Evolutionary conservation across 2,329 filamentous ascomycete genomes (phyloP).

Genomic region (Colletotrichum destructivum): DNA sequence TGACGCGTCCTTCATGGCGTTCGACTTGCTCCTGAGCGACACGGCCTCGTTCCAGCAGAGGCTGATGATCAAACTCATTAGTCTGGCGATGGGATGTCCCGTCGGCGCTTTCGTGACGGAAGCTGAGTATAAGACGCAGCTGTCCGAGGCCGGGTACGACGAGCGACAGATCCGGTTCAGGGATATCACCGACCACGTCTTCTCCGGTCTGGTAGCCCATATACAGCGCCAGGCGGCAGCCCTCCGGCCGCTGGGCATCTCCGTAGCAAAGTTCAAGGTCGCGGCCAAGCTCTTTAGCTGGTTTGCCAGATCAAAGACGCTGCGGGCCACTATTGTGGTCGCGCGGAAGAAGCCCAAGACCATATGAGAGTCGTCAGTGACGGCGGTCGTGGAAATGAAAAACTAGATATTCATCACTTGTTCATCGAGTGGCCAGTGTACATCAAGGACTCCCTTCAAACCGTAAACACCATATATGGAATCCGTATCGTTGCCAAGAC

Average conservation of each 20-base stretch:
- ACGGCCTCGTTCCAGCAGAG: conserved; percentile 48
- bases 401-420: neutral
- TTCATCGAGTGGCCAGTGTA: too few species aligned
- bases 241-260: conserved; percentile 54
- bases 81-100: conserved; percentile 64
- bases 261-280: conserved; percentile 54
- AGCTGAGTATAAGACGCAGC: conserved; percentile 59
- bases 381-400: neutral
- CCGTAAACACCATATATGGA: too few species aligned
- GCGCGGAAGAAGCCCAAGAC: conserved; percentile 41
- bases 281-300: conserved; percentile 56
- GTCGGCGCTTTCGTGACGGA: conserved; percentile 64
- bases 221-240: conserved; percentile 55
- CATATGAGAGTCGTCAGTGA: neutral
- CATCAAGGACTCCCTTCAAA: neutral
- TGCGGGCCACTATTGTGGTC: conserved; percentile 55
- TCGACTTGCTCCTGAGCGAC: conserved; percentile 64
- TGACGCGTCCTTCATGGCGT: conserved; percentile 67
- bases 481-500: too few species aligned
- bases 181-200: conserved; percentile 69
- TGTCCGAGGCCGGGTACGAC: conserved; percentile 65
- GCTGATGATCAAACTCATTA: conserved; percentile 58
- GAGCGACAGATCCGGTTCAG: conserved; percentile 56
- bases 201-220: conserved; percentile 62
- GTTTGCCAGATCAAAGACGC: conserved; percentile 53